A percentile compares a stretch with the other conserved stretches of the same genome.
phyloP scores from a whole-genome alignment of 2,329 filamentous ascomycete species.

The Metarhizium humberi region DNA sequence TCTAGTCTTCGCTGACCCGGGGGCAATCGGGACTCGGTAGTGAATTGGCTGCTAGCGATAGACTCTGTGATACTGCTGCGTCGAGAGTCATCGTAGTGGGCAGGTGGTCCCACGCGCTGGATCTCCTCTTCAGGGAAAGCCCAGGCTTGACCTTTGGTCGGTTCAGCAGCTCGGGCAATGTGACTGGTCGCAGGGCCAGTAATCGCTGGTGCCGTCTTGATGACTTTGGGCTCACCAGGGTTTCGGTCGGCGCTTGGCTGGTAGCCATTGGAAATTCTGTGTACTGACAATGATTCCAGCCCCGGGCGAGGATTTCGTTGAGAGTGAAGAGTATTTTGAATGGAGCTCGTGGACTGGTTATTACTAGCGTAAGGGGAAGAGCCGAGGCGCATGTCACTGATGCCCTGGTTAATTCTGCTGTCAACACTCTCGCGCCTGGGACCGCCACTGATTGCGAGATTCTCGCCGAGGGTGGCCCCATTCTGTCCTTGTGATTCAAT shows the following conservation, averaged over 20 bases:
- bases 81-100: conserved; percentile 51
- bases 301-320: conserved; percentile 51
- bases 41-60: conserved; percentile 70
- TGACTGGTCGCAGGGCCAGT: conserved; percentile 57
- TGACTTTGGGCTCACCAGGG: conserved; percentile 41
- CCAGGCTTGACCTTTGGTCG: conserved; percentile 76
- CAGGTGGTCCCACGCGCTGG: conserved; percentile 33
- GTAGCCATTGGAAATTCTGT: conserved; percentile 57
- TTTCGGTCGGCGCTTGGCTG: conserved; percentile 50
- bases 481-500: conserved; percentile 22
- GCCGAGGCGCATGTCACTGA: conserved; percentile 60
- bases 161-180: conserved; percentile 64
- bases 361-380: conserved; percentile 63
- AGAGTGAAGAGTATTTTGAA: conserved; percentile 61
- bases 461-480: conserved; percentile 22
- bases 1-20: conserved; percentile 64
- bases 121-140: conserved; percentile 70
- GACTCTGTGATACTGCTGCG: conserved; percentile 71
- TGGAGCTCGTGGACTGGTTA: conserved; percentile 67
- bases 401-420: conserved; percentile 64
- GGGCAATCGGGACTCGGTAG: conserved; percentile 62
- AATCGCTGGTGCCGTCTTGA: conserved; percentile 65
- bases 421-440: conserved; percentile 66
- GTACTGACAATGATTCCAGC: conserved; percentile 42
- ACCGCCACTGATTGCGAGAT: conserved; percentile 35